These are phyloP conservation scores for Aspergillus sclerotioniger DNA, from an alignment of 495 filamentous ascomycete genomes.

Conservation along the genomic window DNA sequence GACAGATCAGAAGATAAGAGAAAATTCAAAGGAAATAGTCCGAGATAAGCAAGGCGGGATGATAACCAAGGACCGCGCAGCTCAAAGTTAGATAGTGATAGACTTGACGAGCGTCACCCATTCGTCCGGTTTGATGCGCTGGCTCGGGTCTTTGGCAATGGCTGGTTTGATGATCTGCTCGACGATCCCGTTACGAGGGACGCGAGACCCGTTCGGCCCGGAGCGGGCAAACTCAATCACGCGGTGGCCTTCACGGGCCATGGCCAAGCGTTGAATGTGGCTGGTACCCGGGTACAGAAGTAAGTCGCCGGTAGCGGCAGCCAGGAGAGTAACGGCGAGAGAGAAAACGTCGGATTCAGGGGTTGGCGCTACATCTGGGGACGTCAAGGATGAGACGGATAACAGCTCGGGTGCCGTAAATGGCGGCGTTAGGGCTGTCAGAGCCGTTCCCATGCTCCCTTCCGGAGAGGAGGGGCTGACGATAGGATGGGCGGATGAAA, in stretches of 20 bases:
- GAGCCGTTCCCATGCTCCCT: slow-evolving; percentile 25
- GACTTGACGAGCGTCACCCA: slow-evolving; percentile 28
- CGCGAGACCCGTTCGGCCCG: slow-evolving; percentile 38
- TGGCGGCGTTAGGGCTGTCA: slow-evolving; percentile 54
- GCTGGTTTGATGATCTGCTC: slow-evolving; percentile 42
- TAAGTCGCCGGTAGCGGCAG: slow-evolving; percentile 52
- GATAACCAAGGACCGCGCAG: background rate
- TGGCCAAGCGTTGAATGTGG: slow-evolving; percentile 41
- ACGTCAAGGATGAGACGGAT: slow-evolving; percentile 33
- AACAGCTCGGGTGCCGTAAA: slow-evolving; percentile 59
- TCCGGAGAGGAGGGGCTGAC: slow-evolving; percentile 14
- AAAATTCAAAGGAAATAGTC: background rate
- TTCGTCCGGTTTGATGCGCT: slow-evolving; percentile 34
- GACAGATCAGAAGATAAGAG: slow-evolving; percentile 3
- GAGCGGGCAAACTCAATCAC: slow-evolving; percentile 46
- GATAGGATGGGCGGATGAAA: slow-evolving; percentile 53
- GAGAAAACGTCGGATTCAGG: slow-evolving; percentile 52
- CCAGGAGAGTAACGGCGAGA: slow-evolving; percentile 55
- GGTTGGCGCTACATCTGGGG: slow-evolving; percentile 29
- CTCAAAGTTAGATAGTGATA: slow-evolving; percentile 6
- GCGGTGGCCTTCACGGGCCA: slow-evolving; percentile 48
- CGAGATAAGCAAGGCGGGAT: background rate
- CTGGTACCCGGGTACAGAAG: slow-evolving; percentile 49
- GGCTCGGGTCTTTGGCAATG: slow-evolving; percentile 40
- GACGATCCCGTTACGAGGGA: slow-evolving; percentile 45